Percentiles rank a stretch among this genome's conserved stretches.
phyloP scores from a whole-genome alignment of 495 filamentous ascomycete species.

The Pyrenula massariospora region DNA sequence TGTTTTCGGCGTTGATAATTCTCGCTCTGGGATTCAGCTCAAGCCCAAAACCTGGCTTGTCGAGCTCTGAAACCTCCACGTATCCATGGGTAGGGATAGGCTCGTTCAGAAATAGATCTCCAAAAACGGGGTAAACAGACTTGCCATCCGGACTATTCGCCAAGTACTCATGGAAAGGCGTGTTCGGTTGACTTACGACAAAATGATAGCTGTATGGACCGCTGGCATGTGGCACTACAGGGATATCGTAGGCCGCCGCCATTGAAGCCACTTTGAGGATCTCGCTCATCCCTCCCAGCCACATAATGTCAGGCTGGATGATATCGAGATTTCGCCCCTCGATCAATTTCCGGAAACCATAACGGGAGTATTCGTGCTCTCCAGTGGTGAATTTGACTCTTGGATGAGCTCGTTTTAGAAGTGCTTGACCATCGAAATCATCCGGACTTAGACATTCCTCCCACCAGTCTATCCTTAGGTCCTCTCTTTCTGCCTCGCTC shows the following conservation, averaged over 20 bases:
- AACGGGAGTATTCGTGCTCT: slow-evolving; percentile 87
- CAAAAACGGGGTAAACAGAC: slow-evolving; percentile 80
- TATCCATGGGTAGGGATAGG: slow-evolving; percentile 76
- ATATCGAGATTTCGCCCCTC: slow-evolving; percentile 88
- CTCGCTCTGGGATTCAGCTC: slow-evolving; percentile 72
- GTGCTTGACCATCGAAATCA: slow-evolving; percentile 78
- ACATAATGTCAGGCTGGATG: slow-evolving; percentile 93
- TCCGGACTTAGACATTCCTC: slow-evolving; percentile 86
- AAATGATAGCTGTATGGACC: slow-evolving; percentile 94
- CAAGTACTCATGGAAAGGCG: slow-evolving; percentile 89
- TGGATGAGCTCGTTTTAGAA: slow-evolving; percentile 80
- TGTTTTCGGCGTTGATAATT: slow-evolving; percentile 57
- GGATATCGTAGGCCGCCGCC: slow-evolving; percentile 85
- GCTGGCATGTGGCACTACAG: slow-evolving; percentile 86
- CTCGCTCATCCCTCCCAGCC: slow-evolving; percentile 87
- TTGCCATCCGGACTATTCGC: slow-evolving; percentile 81
- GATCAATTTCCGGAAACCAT: slow-evolving; percentile 87
- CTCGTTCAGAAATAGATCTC: slow-evolving; percentile 81
- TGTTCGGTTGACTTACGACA: slow-evolving; percentile 79
- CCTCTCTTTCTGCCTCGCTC: slow-evolving; percentile 61
- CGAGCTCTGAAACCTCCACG: slow-evolving; percentile 62
- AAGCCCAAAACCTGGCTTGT: slow-evolving; percentile 85
- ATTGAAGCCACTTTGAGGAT: slow-evolving; percentile 79
- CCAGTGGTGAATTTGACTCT: slow-evolving; percentile 90
- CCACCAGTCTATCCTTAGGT: slow-evolving; percentile 92